Evolutionary conservation across 2,329 filamentous ascomycete species (phyloP).

Genomic region (Fusarium sp.): DNA sequence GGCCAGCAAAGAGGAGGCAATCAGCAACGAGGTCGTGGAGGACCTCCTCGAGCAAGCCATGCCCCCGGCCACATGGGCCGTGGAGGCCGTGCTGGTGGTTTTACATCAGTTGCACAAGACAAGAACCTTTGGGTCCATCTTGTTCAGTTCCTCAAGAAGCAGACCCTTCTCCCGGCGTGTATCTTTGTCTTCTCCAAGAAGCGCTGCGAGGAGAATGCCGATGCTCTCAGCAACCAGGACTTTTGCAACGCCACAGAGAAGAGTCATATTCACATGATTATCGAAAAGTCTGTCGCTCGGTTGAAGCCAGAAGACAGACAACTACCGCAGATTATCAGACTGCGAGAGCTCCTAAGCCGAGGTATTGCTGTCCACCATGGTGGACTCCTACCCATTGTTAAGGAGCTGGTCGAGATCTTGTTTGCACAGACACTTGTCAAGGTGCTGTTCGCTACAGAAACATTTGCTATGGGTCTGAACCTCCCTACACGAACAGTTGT

Average conservation of each 20-base stretch:
- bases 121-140: constrained; percentile 97
- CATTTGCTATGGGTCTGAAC: constrained; percentile 98
- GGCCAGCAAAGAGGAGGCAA: constrained; percentile 57
- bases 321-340: constrained; percentile 90
- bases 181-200: constrained; percentile 99
- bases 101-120: constrained; percentile 91
- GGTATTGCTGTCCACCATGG: constrained; percentile 98
- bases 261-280: constrained; percentile 96
- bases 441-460: constrained; percentile 96
- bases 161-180: constrained; percentile 87
- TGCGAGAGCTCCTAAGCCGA: constrained; percentile 85
- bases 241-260: constrained; percentile 95
- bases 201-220: constrained; percentile 95
- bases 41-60: constrained; percentile 68
- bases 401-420: constrained; percentile 96
- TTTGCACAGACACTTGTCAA: constrained; percentile 97
- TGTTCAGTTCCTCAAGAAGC: constrained; percentile 89
- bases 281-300: constrained; percentile 92
- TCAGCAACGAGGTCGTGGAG: constrained; percentile 64
- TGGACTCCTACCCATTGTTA: constrained; percentile 93
- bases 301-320: constrained; percentile 89
- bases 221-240: constrained; percentile 93
- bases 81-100: constrained; percentile 84
- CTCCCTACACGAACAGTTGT: constrained; percentile 95
- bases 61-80: constrained; percentile 88